Conservation (phyloP, 192 early-diverging fungal species). For the Backusella circina region DNA sequence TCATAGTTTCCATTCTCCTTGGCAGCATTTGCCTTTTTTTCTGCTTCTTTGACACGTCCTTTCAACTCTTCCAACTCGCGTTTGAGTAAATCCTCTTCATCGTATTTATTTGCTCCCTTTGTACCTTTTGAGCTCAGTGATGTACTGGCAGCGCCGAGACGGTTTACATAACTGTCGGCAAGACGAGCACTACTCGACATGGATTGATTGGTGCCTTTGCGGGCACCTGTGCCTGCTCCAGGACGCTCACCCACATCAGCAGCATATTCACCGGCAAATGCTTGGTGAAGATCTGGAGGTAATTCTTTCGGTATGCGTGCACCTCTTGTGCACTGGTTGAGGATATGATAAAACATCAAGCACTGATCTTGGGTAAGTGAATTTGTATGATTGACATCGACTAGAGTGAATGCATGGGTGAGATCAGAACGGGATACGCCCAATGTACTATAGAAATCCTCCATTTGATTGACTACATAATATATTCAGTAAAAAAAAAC, state of each 20-base stretch:
- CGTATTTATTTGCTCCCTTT: constrained; percentile 16
- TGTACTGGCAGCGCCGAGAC: constrained; percentile 32
- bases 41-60: constrained; percentile 43
- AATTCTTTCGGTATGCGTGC: constrained; percentile 45
- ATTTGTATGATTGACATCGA: constrained; percentile 54
- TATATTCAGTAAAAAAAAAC: not conserved
- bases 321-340: constrained; percentile 53
- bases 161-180: constrained; percentile 37
- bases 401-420: constrained; percentile 44
- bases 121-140: constrained; percentile 29
- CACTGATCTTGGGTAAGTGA: constrained; percentile 53
- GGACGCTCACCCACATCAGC: constrained; percentile 37
- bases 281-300: constrained; percentile 46
- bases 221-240: constrained; percentile 20
- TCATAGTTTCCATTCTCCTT: constrained; percentile 13
- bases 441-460: constrained; percentile 50
- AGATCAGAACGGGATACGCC: constrained; percentile 49
- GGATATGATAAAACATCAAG: constrained; percentile 52
- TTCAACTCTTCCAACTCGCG: constrained; percentile 45
- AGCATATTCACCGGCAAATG: constrained; percentile 51
- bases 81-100: constrained; percentile 46
- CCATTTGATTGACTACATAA: constrained; percentile 50
- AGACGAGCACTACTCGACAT: constrained; percentile 28
- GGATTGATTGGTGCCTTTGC: constrained; percentile 24
- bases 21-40: constrained; percentile 28